phyloP scores from a whole-genome alignment of 805 yeast species.

The Zygoascus bituminiphila region DNA sequence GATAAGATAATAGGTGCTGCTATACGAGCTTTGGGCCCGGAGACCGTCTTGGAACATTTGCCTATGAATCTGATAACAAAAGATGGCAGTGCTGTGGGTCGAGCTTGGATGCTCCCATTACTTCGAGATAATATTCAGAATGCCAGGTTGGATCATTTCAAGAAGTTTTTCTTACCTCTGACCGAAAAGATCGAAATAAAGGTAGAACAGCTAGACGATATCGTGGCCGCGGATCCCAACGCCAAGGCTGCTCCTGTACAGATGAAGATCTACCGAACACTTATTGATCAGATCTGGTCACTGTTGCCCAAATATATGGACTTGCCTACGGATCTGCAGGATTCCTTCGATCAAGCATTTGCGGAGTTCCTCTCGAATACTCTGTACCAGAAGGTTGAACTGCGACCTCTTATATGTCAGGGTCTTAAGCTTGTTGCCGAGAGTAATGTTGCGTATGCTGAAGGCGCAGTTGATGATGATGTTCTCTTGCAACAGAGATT shows the following conservation, averaged over 20 bases:
- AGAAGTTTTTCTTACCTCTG: conserved; percentile 57
- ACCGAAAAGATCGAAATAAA: conserved; percentile 23
- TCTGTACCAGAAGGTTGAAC: conserved; percentile 63
- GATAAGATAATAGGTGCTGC: conserved; percentile 77
- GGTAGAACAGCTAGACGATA: conserved; percentile 19
- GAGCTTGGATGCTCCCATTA: conserved; percentile 93
- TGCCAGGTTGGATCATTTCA: conserved; percentile 60
- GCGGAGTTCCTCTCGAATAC: conserved; percentile 68
- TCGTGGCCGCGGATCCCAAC: conserved; percentile 10
- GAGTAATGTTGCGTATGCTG: conserved; percentile 56
- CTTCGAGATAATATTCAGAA: conserved; percentile 77
- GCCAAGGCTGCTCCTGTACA: conserved; percentile 49
- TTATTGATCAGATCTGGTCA: conserved; percentile 89
- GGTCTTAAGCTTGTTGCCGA: conserved; percentile 71
- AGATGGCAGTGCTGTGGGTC: conserved; percentile 48
- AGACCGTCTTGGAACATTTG: conserved; percentile 54
- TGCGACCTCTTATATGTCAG: conserved; percentile 78
- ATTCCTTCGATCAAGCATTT: conserved; percentile 62
- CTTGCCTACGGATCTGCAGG: conserved; percentile 64
- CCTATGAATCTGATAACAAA: conserved; percentile 69
- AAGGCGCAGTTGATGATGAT: conserved; percentile 53
- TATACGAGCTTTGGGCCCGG: conserved; percentile 78
- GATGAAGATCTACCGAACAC: conserved; percentile 70
- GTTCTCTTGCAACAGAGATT: conserved; percentile 52
- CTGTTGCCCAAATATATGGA: conserved; percentile 83